These are phyloP conservation scores for Pseudonitzschia delicatissima DNA, from an alignment of 108 stramenopile genomes.

Conservation along the genomic window DNA sequence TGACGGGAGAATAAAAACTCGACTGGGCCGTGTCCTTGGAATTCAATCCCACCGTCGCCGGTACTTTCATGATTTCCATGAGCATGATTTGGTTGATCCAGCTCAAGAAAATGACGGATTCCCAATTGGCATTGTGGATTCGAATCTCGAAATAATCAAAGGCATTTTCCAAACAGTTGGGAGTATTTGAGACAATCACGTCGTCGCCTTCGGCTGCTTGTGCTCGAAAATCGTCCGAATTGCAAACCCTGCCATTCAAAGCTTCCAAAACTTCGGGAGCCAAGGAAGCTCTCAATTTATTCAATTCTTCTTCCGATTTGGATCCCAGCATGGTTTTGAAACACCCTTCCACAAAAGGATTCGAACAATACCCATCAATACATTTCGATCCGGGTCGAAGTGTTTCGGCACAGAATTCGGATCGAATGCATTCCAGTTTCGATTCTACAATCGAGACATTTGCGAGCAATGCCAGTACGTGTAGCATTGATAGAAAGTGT, in stretches of 20 bases:
- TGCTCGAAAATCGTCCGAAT: slow-evolving; percentile 5
- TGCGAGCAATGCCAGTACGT: not conserved
- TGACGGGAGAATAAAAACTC: slow-evolving; percentile 27
- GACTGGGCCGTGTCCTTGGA: not conserved
- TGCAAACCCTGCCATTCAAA: slow-evolving; percentile 5
- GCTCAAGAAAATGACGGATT: slow-evolving; percentile 18
- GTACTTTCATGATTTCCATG: slow-evolving; percentile 30
- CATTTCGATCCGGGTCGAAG: not conserved
- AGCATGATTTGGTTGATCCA: slow-evolving; percentile 37
- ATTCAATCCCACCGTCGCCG: slow-evolving; percentile 22
- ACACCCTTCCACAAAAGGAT: slow-evolving; percentile 38
- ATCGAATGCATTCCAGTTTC: not conserved
- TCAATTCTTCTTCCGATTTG: not conserved
- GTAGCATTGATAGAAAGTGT: not conserved
- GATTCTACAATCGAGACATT: not conserved
- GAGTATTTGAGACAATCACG: not conserved
- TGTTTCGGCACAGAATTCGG: not conserved
- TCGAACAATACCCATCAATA: slow-evolving; percentile 17
- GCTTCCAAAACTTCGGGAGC: not conserved
- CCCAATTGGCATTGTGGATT: slow-evolving; percentile 34
- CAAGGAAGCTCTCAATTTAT: not conserved
- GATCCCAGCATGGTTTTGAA: slow-evolving; percentile 9
- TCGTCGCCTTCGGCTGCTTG: not conserved
- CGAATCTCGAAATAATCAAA: slow-evolving; percentile 26
- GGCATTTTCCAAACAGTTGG: not conserved